Base-by-base conservation (phyloP, 1,284 basidiomycete genomes). In the Fomitopsis palustris region DNA sequence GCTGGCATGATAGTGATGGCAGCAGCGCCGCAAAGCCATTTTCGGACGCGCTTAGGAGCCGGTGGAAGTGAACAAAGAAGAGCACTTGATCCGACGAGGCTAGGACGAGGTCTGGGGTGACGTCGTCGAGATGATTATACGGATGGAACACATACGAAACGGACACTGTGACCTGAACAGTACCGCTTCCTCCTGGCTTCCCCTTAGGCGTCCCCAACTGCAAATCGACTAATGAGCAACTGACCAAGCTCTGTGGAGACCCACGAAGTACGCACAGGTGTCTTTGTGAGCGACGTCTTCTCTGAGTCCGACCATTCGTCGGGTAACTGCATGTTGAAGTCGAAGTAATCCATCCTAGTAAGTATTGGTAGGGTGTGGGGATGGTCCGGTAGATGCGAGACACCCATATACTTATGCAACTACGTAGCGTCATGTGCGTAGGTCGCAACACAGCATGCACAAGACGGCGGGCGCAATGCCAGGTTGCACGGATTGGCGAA, bases 111-210 rank as follows among this genome's bases (percentile, higher is more conserved):
- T 69, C 68, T 2, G 62, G 37, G 25, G 38, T 58, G 29, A 52
- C 14, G 14, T 53, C 23, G 23, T 59, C 64, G 47, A 57, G 19
- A 37, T 8, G 19, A 10, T 33, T 33, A 35, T 42, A 16, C 2
- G 88, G 87, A 69, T 81, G 86, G 72, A 91, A 91, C 0, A 86
- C 87, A 25, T 88, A 90, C 9, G 89, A 90, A 37, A 90, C 82
- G 1, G 88, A 88, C 56, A 90, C 83, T 53, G 87, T 71, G 1
- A 74, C 67, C 37, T 69, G 71, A 1, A 7, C 25, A 16, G 45
- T 7, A 65, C 19, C 17, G 6, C 5, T 19, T 10, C 10, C 16
- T 7, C 21, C 56, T 17, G 41, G 41, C 37, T 2, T 17, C 39
- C 45, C 39, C 29, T 7, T 4, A 35, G 54, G 54, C 3, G 54